Evolutionary conservation across 768 basidiomycete genomes (phyloP), one percentile per base, ranked within the genome.

Genomic region (Termitomyces sp.): DNA sequence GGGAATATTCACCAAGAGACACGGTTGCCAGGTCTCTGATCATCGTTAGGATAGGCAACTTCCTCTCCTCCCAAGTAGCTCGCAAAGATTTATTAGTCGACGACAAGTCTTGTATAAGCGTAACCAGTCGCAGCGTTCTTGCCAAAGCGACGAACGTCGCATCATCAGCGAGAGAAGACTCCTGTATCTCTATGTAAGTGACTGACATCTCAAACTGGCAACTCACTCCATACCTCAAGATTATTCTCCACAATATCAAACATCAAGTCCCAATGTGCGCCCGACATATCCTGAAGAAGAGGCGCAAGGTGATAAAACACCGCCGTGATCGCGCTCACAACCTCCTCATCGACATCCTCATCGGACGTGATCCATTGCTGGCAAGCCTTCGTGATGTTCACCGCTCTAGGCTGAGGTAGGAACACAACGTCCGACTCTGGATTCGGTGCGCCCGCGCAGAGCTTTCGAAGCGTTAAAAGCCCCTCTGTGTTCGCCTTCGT

Each of bases 231-330:
- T 56, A 93, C 93, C 82, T 98, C 95, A 3, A 98, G 76, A 65
- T 91, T 92, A 58, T 79, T 89, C 70, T 96, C 95, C 13, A 96
- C 67, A 16, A 98, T 71, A 67, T 98, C 95, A 69, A 92, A 95
- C 5, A 95, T 84, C 34, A 95, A 82, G 49, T 93, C 90, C 97
- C 97, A 99, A 71, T 98, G 97, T 0, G 81, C 76, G 0, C 96
- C 97, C 14, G 85, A 77, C 2, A 96, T 79, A 66, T 85, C 90
- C 71, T 98, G 94, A 58, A 98, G 72, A 54, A 98, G 88, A 2
- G 95, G 95, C 1, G 86, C 91, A 2, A 98, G 76, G 56, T 88
- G 79, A 44, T 79, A 72, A 67, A 93, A 91, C 3, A 97, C 69
- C 59, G 85, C 70, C 7, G 89, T 85, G 76, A 96, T 85, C 53